phyloP scores from a whole-genome alignment of 176 grass and related monocot species.

The Puccinellia tenuiflora region DNA sequence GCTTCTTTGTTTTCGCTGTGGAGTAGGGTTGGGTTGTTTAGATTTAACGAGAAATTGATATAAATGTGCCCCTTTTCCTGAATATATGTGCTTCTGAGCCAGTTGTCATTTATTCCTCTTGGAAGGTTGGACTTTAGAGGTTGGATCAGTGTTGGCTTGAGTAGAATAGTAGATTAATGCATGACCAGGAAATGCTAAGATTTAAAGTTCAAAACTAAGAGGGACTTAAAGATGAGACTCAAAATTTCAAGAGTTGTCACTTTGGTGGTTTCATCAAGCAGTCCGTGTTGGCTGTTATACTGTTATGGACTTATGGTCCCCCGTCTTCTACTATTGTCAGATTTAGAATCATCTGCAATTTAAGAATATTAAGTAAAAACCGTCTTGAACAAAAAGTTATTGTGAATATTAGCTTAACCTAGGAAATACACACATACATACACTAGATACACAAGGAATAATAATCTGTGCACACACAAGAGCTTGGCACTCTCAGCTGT shows the following conservation, averaged over 20 bases:
- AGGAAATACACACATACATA: not conserved
- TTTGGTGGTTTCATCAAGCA: not conserved
- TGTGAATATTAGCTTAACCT: not conserved
- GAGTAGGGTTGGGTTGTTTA: not conserved
- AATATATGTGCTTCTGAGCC: not conserved
- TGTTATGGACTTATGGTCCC: not conserved
- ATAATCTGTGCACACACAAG: not conserved
- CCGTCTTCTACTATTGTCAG: not conserved
- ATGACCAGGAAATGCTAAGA: not conserved
- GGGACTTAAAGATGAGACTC: not conserved
- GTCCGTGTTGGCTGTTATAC: not conserved
- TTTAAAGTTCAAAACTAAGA: not conserved
- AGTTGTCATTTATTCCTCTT: not conserved
- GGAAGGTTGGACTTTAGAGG: not conserved
- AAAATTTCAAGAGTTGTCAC: not conserved
- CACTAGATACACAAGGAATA: not conserved
- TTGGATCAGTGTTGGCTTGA: not conserved
- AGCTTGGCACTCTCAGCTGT: not conserved
- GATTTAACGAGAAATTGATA: not conserved
- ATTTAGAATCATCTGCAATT: not conserved
- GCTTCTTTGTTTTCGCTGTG: not conserved
- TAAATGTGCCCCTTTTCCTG: not conserved
- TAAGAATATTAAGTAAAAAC: not conserved
- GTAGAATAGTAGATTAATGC: constrained; percentile 3
- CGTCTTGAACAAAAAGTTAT: not conserved